A percentile compares a stretch with the other conserved stretches of the same genome.
Conservation (phyloP, 176 grass and related monocot genomes). For the Zoysia japonica region DNA sequence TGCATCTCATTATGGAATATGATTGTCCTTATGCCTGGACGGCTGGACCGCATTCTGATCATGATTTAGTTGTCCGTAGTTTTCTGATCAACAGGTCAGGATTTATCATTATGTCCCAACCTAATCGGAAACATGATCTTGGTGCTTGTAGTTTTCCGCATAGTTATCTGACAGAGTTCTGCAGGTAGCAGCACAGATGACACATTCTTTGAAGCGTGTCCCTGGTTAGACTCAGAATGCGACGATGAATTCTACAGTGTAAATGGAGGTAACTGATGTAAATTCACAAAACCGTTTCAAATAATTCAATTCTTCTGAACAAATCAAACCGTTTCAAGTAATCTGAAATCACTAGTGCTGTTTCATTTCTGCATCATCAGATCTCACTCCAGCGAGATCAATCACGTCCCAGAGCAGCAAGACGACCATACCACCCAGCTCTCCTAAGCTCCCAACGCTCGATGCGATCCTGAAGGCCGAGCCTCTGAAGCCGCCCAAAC, state of each 20-base stretch:
- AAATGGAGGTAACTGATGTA: conserved; percentile 67
- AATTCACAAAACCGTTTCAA: not conserved
- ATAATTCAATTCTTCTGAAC: not conserved
- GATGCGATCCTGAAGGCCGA: conserved; percentile 33
- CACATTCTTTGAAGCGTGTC: conserved; percentile 65
- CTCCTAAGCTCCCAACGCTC: conserved; percentile 30
- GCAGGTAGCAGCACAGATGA: conserved; percentile 68
- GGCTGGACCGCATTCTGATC: not conserved
- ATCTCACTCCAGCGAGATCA: conserved; percentile 42
- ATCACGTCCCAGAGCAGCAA: conserved; percentile 18
- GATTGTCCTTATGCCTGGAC: not conserved
- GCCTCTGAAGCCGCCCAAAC: conserved; percentile 18
- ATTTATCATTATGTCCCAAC: not conserved
- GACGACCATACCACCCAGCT: not conserved
- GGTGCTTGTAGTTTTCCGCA: not conserved
- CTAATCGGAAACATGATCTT: not conserved
- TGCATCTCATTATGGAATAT: not conserved
- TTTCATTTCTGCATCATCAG: conserved; percentile 22
- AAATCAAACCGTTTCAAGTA: not conserved
- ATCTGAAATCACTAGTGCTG: not conserved
- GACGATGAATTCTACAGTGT: conserved; percentile 92
- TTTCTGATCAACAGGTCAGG: not conserved
- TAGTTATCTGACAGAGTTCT: not conserved
- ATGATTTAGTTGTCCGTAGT: not conserved
- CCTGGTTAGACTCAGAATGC: conserved; percentile 84